phyloP scores from a whole-genome alignment of 208 protist genomes.

The Balamuthia mandrillaris region DNA sequence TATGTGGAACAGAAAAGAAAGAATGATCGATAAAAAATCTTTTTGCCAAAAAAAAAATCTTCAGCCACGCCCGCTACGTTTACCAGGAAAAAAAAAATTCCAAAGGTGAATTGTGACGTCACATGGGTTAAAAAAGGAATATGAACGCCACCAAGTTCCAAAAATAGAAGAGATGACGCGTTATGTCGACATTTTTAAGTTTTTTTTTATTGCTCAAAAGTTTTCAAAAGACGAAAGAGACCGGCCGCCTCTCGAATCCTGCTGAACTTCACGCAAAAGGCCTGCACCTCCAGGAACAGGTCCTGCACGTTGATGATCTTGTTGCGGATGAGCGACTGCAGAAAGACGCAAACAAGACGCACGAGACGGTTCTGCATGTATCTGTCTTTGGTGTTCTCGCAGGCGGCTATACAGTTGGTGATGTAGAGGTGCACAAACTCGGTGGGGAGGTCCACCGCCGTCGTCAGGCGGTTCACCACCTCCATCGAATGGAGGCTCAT shows the following conservation, averaged over 20 bases:
- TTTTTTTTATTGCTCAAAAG: constrained; percentile 36
- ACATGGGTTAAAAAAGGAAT: too few species aligned
- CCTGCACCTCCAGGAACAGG: constrained; percentile 68
- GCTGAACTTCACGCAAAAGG: constrained; percentile 65
- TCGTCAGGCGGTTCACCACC: constrained; percentile 78
- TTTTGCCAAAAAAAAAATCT: too few species aligned
- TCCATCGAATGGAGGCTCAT: constrained; percentile 81
- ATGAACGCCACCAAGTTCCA: too few species aligned
- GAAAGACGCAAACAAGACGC: constrained; percentile 77
- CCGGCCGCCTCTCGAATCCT: constrained; percentile 75
- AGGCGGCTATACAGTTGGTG: constrained; percentile 77
- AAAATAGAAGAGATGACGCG: too few species aligned
- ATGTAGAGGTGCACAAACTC: constrained; percentile 84
- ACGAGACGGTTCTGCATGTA: constrained; percentile 70
- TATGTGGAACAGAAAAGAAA: too few species aligned
- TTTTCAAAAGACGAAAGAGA: constrained; percentile 77
- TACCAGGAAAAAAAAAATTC: too few species aligned
- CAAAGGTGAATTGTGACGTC: too few species aligned
- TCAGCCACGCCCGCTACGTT: too few species aligned
- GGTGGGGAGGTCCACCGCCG: constrained; percentile 68
- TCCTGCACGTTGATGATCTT: constrained; percentile 75
- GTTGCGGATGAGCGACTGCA: constrained; percentile 80
- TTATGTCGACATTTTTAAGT: too few species aligned
- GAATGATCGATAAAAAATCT: too few species aligned
- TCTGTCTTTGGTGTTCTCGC: constrained; percentile 72